These are phyloP conservation scores for Apiospora sp. DNA, from an alignment of 2,329 filamentous ascomycete species.

Conservation along the genomic window DNA sequence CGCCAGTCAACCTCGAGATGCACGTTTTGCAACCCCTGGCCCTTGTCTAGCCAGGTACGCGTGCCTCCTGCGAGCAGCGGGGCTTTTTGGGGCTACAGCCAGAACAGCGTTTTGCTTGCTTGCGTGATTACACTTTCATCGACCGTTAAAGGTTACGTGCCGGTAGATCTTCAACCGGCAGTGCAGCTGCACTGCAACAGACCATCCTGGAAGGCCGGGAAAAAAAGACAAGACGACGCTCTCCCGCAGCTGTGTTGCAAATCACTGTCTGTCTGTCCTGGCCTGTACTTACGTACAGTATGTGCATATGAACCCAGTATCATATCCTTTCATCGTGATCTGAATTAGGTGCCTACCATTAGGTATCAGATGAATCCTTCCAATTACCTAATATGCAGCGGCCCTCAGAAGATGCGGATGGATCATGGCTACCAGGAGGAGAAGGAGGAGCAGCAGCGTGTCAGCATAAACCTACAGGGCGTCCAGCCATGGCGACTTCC, in stretches of 20 bases:
- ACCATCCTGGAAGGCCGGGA: not conserved
- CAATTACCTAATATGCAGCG: not conserved
- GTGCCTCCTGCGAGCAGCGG: not conserved
- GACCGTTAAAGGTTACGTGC: conserved; percentile 16
- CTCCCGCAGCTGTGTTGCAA: conserved; percentile 6
- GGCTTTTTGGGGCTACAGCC: not conserved
- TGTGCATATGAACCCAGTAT: not conserved
- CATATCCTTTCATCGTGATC: not conserved
- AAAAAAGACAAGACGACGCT: not conserved
- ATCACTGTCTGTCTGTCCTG: not conserved
- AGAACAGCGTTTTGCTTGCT: not conserved
- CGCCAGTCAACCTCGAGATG: not conserved
- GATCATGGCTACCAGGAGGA: not conserved
- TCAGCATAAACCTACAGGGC: conserved; percentile 11
- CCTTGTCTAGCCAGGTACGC: conserved; percentile 20
- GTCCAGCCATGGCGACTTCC: not conserved
- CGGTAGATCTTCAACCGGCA: not conserved
- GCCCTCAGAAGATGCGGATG: not conserved
- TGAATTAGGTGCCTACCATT: not conserved
- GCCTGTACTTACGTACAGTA: not conserved
- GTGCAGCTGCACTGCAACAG: conserved; percentile 1
- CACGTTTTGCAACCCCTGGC: not conserved
- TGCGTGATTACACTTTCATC: not conserved
- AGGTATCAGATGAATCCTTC: not conserved
- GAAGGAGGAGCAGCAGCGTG: not conserved